Conservation (phyloP, 1,284 basidiomycete species). For the Cryptococcus maquisensis region DNA sequence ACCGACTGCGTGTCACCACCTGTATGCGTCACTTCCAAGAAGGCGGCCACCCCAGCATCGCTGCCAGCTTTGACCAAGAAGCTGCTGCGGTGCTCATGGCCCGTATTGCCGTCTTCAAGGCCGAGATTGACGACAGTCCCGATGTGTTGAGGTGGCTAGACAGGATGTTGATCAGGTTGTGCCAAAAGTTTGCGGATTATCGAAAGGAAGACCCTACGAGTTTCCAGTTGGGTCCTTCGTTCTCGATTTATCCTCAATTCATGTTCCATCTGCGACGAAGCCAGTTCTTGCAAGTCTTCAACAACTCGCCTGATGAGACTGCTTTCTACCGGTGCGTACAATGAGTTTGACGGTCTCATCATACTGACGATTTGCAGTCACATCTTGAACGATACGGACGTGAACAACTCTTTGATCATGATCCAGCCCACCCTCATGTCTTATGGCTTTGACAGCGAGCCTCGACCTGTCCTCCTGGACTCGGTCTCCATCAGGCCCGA, state of each 20-base stretch:
- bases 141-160: conserved; percentile 98
- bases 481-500: conserved; percentile 97
- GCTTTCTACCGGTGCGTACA: conserved; percentile 80
- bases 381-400: conserved; percentile 94
- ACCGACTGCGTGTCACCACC: conserved; percentile 90
- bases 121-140: conserved; percentile 97
- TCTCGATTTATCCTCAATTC: conserved; percentile 99
- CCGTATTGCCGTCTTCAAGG: conserved; percentile 97
- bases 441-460: conserved; percentile 84
- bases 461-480: conserved; percentile 93
- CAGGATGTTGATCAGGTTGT: conserved; percentile 95
- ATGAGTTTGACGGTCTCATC: background rate
- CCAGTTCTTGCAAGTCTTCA: conserved; percentile 99
- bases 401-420: conserved; percentile 99
- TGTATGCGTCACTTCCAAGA: conserved; percentile 97
- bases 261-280: conserved; percentile 98
- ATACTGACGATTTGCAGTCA: conserved; percentile 57
- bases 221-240: conserved; percentile 91
- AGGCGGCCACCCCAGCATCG: conserved; percentile 87
- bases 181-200: conserved; percentile 99
- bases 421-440: conserved; percentile 99
- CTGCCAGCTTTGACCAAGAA: conserved; percentile 96
- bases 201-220: conserved; percentile 94
- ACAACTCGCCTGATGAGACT: conserved; percentile 99
- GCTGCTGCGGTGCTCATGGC: conserved; percentile 98